Conservation (phyloP, 148 eudicot genomes). For the Cornus kousa region DNA sequence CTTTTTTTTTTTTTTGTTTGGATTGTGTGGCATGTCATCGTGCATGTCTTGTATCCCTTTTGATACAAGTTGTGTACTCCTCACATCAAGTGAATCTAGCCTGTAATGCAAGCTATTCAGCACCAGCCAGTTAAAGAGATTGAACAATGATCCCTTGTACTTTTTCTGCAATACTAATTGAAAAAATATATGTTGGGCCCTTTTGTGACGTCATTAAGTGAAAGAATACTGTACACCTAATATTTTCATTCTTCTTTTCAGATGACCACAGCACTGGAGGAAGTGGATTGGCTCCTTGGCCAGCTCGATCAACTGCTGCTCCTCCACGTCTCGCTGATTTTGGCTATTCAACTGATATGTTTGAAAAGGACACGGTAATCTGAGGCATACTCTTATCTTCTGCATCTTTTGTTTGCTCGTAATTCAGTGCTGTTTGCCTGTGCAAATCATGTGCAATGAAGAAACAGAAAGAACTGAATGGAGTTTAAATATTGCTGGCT, state of each 20-base stretch:
- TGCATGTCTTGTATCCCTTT: too few species aligned
- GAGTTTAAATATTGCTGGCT: conserved; percentile 6
- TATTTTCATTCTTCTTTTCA: conserved; percentile 25
- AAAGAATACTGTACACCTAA: conserved; percentile 1
- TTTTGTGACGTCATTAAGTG: too few species aligned
- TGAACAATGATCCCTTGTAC: too few species aligned
- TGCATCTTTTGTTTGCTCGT: not conserved
- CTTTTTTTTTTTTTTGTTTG: too few species aligned
- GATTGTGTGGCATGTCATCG: too few species aligned
- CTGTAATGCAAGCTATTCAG: too few species aligned
- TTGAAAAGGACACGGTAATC: conserved; percentile 87
- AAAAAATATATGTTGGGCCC: too few species aligned
- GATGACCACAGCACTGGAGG: conserved; percentile 88
- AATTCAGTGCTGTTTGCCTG: not conserved
- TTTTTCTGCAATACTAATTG: too few species aligned
- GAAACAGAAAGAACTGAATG: not conserved
- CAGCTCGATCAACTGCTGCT: conserved; percentile 83
- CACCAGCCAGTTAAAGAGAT: too few species aligned
- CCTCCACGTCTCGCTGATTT: conserved; percentile 99
- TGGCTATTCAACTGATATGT: conserved; percentile 74
- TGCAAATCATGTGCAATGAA: conserved; percentile 1
- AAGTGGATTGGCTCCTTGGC: conserved; percentile 96
- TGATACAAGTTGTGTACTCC: too few species aligned
- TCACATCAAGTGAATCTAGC: too few species aligned
- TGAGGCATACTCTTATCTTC: not conserved